Evolutionary conservation across 2,329 filamentous ascomycete genomes (phyloP), one percentile per base, ranked within the genome.

Genomic region (Stylonectria norvegica): DNA sequence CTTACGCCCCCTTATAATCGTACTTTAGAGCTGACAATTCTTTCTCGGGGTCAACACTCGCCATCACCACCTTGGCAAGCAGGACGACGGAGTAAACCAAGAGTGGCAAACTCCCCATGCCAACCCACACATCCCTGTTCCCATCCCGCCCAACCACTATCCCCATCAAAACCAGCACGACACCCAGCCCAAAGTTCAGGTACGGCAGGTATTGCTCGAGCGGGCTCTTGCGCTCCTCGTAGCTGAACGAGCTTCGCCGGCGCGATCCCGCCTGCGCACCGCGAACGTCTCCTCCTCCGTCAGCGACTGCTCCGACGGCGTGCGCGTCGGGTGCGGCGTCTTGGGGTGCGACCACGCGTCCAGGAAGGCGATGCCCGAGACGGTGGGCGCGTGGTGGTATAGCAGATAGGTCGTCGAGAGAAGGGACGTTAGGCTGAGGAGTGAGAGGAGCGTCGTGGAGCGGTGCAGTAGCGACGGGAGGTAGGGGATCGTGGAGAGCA

Each of bases 11-110:
- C 57, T 84, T 87, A 57, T 79, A 84, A 38, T 73, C 70, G 64
- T 87, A 86, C 59, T 68, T 78, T 55, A 87, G 66, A 38, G 64
- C 68, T 34, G 73, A 68, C 52, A 90, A 63, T 55, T 85, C 84
- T 47, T 69, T 66, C 56, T 78, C 81, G 5, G 86, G 76, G 64
- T 89, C 83, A 7, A 89, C 76, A 34, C 79, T 73, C 4, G 75
- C 73, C 75, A 89, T 81, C 56, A 85, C 71, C 36, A 77, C 64
- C 63, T 88, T 81, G 20, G 79, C 78, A 33, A 76, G 62, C 41
- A 88, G 53, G 5, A 81, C 72, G 15, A 85, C 69, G 1, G 50
- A 70, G 53, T 86, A 81, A 1, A 89, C 74, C 2, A 81, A 60
- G 1, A 65, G 69, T 0, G 81, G 79, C 36, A 83, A 49, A 38